These are phyloP conservation scores for Candida ficus DNA, from an alignment of 805 yeast genomes.

Conservation along the genomic window DNA sequence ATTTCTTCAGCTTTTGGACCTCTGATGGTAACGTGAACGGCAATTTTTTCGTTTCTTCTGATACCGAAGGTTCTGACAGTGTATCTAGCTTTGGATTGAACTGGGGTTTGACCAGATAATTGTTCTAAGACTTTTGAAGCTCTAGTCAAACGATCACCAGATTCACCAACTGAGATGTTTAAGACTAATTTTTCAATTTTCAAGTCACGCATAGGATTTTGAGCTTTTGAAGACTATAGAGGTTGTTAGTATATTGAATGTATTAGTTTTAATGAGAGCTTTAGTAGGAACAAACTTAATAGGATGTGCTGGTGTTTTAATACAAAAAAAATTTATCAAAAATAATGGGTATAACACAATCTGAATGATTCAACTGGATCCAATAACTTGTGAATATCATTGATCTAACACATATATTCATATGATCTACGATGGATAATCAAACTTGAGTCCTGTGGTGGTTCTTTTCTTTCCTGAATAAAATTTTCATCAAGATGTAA, in stretches of 20 bases:
- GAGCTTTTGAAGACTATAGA: conserved; percentile 49
- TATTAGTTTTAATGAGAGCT: too few species aligned
- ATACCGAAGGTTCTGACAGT: conserved; percentile 99
- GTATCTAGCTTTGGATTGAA: conserved; percentile 99
- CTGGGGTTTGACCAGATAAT: conserved; percentile 99
- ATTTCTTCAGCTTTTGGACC: conserved; percentile 99
- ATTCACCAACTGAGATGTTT: conserved; percentile 99
- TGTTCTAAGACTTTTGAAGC: conserved; percentile 99
- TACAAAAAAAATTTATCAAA: too few species aligned
- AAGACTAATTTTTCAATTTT: conserved; percentile 98
- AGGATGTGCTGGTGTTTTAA: too few species aligned
- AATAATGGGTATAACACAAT: too few species aligned
- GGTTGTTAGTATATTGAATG: conserved; percentile 14
- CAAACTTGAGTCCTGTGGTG: too few species aligned
- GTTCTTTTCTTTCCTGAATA: too few species aligned
- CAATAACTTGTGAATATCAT: too few species aligned
- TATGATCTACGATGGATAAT: too few species aligned
- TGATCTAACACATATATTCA: too few species aligned
- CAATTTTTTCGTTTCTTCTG: conserved; percentile 99
- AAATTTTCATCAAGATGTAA: too few species aligned
- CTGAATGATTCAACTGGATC: too few species aligned
- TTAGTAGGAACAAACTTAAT: too few species aligned
- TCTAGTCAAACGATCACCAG: conserved; percentile 99
- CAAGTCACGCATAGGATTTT: conserved; percentile 97
- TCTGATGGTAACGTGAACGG: conserved; percentile 98